These are phyloP conservation scores for Citeromyces matritensis DNA, from an alignment of 805 yeast species.

Conservation along the genomic window DNA sequence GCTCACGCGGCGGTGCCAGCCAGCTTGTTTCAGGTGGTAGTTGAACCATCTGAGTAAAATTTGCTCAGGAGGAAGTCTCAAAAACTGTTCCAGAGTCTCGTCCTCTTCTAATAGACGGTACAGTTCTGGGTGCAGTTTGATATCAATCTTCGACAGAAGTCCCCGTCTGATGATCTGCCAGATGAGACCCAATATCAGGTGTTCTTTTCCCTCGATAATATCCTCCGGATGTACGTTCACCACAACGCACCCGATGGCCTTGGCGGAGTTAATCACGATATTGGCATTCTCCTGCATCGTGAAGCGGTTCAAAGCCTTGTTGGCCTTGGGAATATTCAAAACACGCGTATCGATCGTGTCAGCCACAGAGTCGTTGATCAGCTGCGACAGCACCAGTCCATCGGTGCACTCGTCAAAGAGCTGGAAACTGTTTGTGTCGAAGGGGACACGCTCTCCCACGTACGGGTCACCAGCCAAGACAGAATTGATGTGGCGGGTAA, in stretches of 20 bases:
- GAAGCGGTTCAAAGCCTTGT: constrained; percentile 77
- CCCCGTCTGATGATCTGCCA: constrained; percentile 99
- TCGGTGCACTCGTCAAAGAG: constrained; percentile 94
- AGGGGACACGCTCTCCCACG: constrained; percentile 74
- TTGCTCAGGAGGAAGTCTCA: constrained; percentile 95
- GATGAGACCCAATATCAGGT: constrained; percentile 76
- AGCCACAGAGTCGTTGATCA: constrained; percentile 95
- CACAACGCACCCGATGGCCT: constrained; percentile 96
- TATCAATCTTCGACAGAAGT: constrained; percentile 84
- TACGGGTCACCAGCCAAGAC: constrained; percentile 83
- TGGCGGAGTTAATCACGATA: constrained; percentile 94
- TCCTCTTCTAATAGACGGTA: constrained; percentile 91
- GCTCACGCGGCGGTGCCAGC: constrained; percentile 70
- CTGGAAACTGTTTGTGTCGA: constrained; percentile 89
- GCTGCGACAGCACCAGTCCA: constrained; percentile 82
- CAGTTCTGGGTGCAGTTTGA: constrained; percentile 90
- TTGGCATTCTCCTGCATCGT: constrained; percentile 95
- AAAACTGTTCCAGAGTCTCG: constrained; percentile 92
- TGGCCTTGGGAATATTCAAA: constrained; percentile 71
- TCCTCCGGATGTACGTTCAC: constrained; percentile 96
- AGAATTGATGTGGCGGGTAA: constrained; percentile 89
- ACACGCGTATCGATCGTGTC: constrained; percentile 98
- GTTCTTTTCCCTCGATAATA: constrained; percentile 85
- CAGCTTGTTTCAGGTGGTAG: constrained; percentile 87
- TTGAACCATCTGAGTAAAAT: constrained; percentile 95